Percentiles rank a stretch among this genome's conserved stretches.
These are phyloP conservation scores for Cutaneotrichosporon sp. DNA, from an alignment of 1,284 basidiomycete genomes.

Conservation along the genomic window DNA sequence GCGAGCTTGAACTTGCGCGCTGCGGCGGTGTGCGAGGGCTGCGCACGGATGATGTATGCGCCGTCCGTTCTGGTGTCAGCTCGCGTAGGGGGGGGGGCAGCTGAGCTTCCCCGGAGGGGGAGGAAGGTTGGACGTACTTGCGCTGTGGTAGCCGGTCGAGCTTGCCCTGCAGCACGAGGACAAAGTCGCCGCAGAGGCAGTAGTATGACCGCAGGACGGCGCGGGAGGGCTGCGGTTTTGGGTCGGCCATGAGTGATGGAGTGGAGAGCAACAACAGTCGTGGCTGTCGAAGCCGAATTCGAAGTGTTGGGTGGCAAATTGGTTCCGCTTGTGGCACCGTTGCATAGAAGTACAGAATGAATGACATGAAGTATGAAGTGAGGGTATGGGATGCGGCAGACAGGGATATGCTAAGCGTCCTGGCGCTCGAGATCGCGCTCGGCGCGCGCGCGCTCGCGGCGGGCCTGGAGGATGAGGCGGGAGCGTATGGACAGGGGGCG, in stretches of 20 bases:
- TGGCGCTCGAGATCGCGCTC: background rate
- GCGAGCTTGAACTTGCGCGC: conserved; percentile 55
- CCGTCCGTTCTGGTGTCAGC: conserved; percentile 42
- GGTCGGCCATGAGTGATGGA: background rate
- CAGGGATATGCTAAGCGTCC: background rate
- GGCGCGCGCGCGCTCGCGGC: background rate
- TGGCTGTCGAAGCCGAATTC: background rate
- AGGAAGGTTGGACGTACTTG: conserved; percentile 33
- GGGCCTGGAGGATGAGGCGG: background rate
- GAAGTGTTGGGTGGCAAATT: background rate
- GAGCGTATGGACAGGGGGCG: background rate
- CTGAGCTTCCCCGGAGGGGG: too few species aligned
- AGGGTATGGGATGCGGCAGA: too few species aligned
- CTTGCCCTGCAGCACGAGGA: conserved; percentile 52
- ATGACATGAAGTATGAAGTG: background rate
- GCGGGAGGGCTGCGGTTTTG: conserved; percentile 33
- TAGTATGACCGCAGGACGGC: conserved; percentile 54
- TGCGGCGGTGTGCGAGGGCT: conserved; percentile 31
- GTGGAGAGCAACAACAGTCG: background rate
- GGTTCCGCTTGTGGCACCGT: background rate
- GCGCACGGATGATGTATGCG: conserved; percentile 47
- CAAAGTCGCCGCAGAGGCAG: conserved; percentile 55
- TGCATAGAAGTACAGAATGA: background rate
- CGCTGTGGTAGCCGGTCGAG: conserved; percentile 48
- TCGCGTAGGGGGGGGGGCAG: too few species aligned